A percentile compares a stretch with the other conserved stretches of the same genome.
Evolutionary conservation across 2,329 filamentous ascomycete genomes (phyloP).

Genomic region (Aspergillus transmontanensis): DNA sequence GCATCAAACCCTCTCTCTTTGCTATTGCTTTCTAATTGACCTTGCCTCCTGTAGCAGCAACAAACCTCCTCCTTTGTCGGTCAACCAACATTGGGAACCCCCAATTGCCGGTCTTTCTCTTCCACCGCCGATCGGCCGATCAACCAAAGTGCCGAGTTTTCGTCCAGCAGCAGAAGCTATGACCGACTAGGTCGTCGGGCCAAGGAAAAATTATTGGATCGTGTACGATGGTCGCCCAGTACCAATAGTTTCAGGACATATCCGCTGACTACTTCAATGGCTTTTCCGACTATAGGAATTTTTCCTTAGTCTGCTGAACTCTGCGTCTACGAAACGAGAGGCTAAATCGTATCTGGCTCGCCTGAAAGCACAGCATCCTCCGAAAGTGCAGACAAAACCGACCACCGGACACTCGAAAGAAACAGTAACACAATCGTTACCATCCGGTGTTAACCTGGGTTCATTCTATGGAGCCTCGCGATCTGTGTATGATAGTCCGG

Average conservation of each 20-base stretch:
- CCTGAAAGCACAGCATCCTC: constrained; percentile 60
- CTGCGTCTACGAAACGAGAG: constrained; percentile 89
- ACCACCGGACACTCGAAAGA: constrained; percentile 27
- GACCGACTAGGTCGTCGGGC: constrained; percentile 42
- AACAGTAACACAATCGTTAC: constrained; percentile 17
- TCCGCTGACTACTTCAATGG: constrained; percentile 10
- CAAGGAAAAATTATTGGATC: constrained; percentile 48
- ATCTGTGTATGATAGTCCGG: constrained; percentile 61
- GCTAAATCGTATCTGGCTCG: constrained; percentile 89
- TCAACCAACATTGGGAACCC: background rate
- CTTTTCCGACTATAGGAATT: constrained; percentile 63
- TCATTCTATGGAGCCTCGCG: constrained; percentile 60
- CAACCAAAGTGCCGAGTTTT: constrained; percentile 35
- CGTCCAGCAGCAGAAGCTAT: constrained; percentile 28
- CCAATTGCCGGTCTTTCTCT: constrained; percentile 18
- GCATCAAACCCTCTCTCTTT: background rate
- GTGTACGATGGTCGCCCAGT: constrained; percentile 28
- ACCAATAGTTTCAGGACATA: background rate
- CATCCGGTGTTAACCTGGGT: constrained; percentile 62
- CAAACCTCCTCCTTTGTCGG: constrained; percentile 21
- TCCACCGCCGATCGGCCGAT: constrained; percentile 22
- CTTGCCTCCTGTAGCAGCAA: constrained; percentile 18
- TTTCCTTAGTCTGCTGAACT: constrained; percentile 81
- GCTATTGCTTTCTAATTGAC: constrained; percentile 7
- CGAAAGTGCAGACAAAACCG: constrained; percentile 37